Conservation (phyloP, 306 rosid genomes). For the Rubus idaeus region DNA sequence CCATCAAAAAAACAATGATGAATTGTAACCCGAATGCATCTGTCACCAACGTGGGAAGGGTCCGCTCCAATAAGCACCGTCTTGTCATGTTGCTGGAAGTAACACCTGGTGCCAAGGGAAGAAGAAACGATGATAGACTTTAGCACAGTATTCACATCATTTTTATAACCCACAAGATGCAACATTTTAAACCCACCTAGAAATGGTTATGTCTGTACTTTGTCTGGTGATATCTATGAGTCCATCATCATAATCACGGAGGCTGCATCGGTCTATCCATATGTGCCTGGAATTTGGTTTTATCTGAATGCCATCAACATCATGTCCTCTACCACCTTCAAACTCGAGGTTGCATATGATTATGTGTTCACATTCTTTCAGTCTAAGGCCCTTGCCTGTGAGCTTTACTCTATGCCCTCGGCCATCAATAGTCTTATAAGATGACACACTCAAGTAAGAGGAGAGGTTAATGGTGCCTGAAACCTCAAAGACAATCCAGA, state of each 20-base stretch:
- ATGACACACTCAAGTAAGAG: conserved; percentile 30
- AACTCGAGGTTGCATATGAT: conserved; percentile 43
- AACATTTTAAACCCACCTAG: conserved; percentile 26
- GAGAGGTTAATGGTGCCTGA: conserved; percentile 53
- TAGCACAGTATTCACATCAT: background rate
- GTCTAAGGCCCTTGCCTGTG: conserved; percentile 37
- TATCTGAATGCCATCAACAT: conserved; percentile 44
- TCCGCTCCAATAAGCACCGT: conserved; percentile 46
- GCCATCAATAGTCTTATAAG: conserved; percentile 42
- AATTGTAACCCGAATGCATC: conserved; percentile 43
- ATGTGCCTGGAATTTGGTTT: conserved; percentile 40
- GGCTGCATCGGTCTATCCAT: conserved; percentile 45
- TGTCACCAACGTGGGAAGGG: conserved; percentile 36
- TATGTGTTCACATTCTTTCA: conserved; percentile 41
- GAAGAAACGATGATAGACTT: background rate
- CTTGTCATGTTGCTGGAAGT: conserved; percentile 40
- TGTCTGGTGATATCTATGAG: conserved; percentile 41
- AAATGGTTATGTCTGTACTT: conserved; percentile 40
- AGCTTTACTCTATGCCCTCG: conserved; percentile 39
- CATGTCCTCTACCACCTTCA: conserved; percentile 43
- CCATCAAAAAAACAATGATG: conserved; percentile 43
- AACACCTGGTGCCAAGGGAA: conserved; percentile 29
- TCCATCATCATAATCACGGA: conserved; percentile 41
- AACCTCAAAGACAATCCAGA: conserved; percentile 72
- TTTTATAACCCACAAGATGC: background rate